Percentiles rank a stretch among this genome's conserved stretches.
Conservation (phyloP, 345 rosid species). For the Noccaea caerulescens region DNA sequence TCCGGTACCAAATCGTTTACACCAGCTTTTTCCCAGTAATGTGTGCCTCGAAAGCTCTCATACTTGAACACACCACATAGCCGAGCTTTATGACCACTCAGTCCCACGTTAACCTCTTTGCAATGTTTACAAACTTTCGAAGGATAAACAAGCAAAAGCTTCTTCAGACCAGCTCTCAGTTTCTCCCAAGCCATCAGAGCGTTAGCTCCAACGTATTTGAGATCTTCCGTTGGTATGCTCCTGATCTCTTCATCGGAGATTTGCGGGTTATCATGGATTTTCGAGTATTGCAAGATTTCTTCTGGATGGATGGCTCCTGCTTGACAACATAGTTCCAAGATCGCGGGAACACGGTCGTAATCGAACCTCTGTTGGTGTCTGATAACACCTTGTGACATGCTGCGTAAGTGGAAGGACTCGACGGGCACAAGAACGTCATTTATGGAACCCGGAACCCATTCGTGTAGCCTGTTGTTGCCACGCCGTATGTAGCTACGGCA, state of each 20-base stretch:
- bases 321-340: slow-evolving; percentile 85
- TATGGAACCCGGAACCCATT: slow-evolving; percentile 76
- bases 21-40: slow-evolving; percentile 78
- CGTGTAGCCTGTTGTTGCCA: slow-evolving; percentile 69
- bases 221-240: slow-evolving; percentile 51
- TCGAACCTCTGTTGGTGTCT: slow-evolving; percentile 77
- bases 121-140: slow-evolving; percentile 78
- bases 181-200: slow-evolving; percentile 78
- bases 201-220: slow-evolving; percentile 52
- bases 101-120: slow-evolving; percentile 83
- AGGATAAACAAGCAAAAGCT: slow-evolving; percentile 64
- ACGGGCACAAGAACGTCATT: slow-evolving; percentile 72
- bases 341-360: slow-evolving; percentile 73
- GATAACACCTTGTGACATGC: slow-evolving; percentile 66
- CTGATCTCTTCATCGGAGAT: slow-evolving; percentile 43
- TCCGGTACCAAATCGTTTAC: slow-evolving; percentile 80
- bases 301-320: slow-evolving; percentile 64
- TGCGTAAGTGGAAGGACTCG: slow-evolving; percentile 63
- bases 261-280: slow-evolving; percentile 20
- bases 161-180: slow-evolving; percentile 62
- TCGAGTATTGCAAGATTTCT: slow-evolving; percentile 36
- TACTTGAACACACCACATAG: slow-evolving; percentile 83
- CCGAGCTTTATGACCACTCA: slow-evolving; percentile 83
- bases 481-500: slow-evolving; percentile 69
- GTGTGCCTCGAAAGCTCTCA: slow-evolving; percentile 76